Conservation (phyloP, 805 yeast genomes). For the Saccharomyces jurei region DNA sequence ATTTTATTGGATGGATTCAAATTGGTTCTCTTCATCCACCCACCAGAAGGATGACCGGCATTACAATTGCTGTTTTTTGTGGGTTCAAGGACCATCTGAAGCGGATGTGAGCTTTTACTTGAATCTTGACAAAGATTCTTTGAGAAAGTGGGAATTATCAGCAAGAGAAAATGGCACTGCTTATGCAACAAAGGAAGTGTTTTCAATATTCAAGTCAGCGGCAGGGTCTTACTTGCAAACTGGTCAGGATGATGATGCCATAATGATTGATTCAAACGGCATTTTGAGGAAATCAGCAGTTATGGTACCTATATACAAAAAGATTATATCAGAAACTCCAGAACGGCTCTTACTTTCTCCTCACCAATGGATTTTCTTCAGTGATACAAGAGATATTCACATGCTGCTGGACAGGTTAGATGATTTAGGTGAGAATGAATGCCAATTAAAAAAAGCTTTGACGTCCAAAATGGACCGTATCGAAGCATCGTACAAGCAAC, state of each 20-base stretch:
- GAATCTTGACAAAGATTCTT: constrained; percentile 18
- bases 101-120: constrained; percentile 36
- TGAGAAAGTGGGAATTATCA: constrained; percentile 24
- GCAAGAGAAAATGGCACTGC: constrained; percentile 12
- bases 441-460: background rate
- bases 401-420: constrained; percentile 53
- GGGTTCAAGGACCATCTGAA: constrained; percentile 83
- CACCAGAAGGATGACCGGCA: constrained; percentile 43
- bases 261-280: constrained; percentile 19
- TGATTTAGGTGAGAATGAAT: constrained; percentile 65
- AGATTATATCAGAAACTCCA: constrained; percentile 56
- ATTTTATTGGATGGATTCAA: constrained; percentile 91
- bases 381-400: constrained; percentile 46
- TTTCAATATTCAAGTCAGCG: constrained; percentile 15
- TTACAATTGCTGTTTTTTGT: constrained; percentile 72
- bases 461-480: background rate
- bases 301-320: constrained; percentile 38
- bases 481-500: background rate
- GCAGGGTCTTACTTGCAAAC: constrained; percentile 11
- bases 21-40: constrained; percentile 39
- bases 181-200: constrained; percentile 19
- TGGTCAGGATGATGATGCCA: constrained; percentile 12
- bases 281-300: constrained; percentile 9
- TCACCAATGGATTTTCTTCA: constrained; percentile 63
- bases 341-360: constrained; percentile 41